Evolutionary conservation across 2,329 filamentous ascomycete genomes (phyloP).

Genomic region (Fusarium gaditjirri): DNA sequence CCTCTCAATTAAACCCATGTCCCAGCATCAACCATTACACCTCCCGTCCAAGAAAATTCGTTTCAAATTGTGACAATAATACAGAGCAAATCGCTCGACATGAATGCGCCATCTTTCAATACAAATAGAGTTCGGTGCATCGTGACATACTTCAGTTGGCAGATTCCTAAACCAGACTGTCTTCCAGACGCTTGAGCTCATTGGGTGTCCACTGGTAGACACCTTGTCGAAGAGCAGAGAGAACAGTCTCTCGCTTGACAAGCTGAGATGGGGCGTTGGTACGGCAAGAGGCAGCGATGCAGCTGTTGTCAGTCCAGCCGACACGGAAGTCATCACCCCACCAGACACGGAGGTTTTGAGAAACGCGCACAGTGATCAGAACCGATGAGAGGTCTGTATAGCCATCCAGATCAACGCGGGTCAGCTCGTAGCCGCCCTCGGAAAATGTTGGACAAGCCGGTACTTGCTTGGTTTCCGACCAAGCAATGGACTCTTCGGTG

Average conservation of each 20-base stretch:
- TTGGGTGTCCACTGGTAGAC: conserved; percentile 50
- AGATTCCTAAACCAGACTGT: conserved; percentile 47
- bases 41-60: conserved; percentile 50
- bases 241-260: conserved; percentile 49
- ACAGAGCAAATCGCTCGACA: conserved; percentile 44
- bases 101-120: conserved; percentile 40
- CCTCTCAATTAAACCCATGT: conserved; percentile 46
- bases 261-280: conserved; percentile 38
- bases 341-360: conserved; percentile 52
- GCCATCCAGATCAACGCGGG: conserved; percentile 50
- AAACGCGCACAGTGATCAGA: conserved; percentile 52
- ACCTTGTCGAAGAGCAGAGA: conserved; percentile 46
- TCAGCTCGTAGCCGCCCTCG: conserved; percentile 49
- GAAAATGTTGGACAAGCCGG: conserved; percentile 52
- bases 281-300: conserved; percentile 52
- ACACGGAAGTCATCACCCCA: conserved; percentile 55
- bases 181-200: conserved; percentile 49
- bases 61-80: conserved; percentile 48
- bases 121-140: conserved; percentile 8
- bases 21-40: conserved; percentile 48
- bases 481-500: conserved; percentile 52
- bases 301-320: conserved; percentile 56
- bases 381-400: conserved; percentile 54
- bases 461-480: conserved; percentile 53
- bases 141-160: conserved; percentile 41